Conservation (phyloP, 1,284 basidiomycete genomes). For the Cutaneotrichosporon sp. region DNA sequence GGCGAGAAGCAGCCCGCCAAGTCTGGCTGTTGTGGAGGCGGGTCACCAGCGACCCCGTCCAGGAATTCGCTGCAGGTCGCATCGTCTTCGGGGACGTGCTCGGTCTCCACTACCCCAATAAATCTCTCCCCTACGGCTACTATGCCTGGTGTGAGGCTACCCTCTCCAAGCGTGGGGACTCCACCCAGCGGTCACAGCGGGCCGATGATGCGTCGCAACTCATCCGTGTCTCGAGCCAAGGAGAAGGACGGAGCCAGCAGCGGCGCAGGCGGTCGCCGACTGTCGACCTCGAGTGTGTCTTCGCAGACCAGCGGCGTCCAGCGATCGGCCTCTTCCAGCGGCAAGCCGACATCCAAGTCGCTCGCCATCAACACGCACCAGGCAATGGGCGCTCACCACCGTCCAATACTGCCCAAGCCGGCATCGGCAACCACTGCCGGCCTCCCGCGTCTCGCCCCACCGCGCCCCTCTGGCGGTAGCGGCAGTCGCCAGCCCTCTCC, state of each 20-base stretch:
- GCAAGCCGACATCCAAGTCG: constrained; percentile 37
- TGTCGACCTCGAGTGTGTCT: constrained; percentile 31
- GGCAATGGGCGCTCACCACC: constrained; percentile 17
- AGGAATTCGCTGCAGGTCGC: neutral
- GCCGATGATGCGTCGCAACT: constrained; percentile 16
- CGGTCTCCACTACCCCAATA: neutral
- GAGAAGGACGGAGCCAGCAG: constrained; percentile 12
- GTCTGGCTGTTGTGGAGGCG: constrained; percentile 16
- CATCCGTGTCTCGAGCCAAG: constrained; percentile 26
- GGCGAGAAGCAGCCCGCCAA: neutral
- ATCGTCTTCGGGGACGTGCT: neutral
- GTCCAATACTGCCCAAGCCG: constrained; percentile 40
- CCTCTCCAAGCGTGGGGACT: constrained; percentile 12
- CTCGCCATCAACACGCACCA: constrained; percentile 33
- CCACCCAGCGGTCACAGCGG: constrained; percentile 13
- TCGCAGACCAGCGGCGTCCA: constrained; percentile 31
- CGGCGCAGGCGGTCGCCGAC: constrained; percentile 16
- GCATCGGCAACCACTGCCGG: neutral
- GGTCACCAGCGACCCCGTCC: constrained; percentile 6
- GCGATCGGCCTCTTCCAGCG: constrained; percentile 32
- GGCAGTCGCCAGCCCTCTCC: constrained; percentile 22
- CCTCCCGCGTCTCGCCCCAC: constrained; percentile 11
- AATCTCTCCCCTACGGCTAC: constrained; percentile 11
- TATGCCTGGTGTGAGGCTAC: constrained; percentile 6
- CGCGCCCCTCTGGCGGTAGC: constrained; percentile 10